Evolutionary conservation across 345 rosid species (phyloP).

Genomic region (Syzygium aqueum): DNA sequence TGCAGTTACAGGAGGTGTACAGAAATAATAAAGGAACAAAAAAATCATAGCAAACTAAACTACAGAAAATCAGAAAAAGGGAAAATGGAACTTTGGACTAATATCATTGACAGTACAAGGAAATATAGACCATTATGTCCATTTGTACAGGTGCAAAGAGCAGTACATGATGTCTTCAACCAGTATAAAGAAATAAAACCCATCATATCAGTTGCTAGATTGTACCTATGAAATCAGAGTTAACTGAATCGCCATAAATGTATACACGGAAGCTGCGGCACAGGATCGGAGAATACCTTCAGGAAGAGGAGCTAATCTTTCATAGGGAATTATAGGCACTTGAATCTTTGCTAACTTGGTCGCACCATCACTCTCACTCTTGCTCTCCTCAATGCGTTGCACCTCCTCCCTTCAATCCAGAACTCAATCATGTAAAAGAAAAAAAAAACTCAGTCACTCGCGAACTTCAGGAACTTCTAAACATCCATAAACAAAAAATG

Average conservation of each 20-base stretch:
- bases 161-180: background rate
- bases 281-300: constrained; percentile 18
- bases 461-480: background rate
- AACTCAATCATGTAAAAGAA: background rate
- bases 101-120: background rate
- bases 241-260: background rate
- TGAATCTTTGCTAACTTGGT: constrained; percentile 12
- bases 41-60: background rate
- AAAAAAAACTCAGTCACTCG: background rate
- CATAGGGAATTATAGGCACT: constrained; percentile 34
- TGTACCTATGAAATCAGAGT: background rate
- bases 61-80: background rate
- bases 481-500: background rate
- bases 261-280: background rate
- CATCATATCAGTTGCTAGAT: background rate
- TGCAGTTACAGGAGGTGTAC: background rate
- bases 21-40: background rate
- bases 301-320: constrained; percentile 18
- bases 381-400: constrained; percentile 10
- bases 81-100: background rate
- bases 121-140: background rate
- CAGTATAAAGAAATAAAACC: background rate
- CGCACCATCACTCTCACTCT: constrained; percentile 3
- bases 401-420: constrained; percentile 23
- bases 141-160: background rate